These are phyloP conservation scores for Aspergillus campestris DNA, from an alignment of 495 filamentous ascomycete species.

Conservation along the genomic window DNA sequence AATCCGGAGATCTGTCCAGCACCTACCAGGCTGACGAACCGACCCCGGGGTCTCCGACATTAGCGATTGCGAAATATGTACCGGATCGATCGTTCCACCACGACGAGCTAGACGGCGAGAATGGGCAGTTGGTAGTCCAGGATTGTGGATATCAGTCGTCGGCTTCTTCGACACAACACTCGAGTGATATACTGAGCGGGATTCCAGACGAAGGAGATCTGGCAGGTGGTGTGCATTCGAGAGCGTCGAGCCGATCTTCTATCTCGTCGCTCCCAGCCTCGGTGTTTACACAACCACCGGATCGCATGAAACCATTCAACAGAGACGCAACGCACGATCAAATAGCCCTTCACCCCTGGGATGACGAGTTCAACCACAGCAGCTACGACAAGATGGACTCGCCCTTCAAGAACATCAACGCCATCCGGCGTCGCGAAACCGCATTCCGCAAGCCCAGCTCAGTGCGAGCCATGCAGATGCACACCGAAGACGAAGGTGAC, in stretches of 20 bases:
- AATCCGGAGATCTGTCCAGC: conserved; percentile 7
- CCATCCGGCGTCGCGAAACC: conserved; percentile 31
- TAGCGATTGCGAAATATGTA: neutral
- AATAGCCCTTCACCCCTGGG: conserved; percentile 15
- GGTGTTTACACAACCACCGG: conserved; percentile 23
- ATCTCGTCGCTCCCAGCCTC: conserved; percentile 35
- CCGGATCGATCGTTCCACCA: neutral
- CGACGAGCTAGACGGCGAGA: conserved; percentile 12
- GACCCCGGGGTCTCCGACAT: neutral
- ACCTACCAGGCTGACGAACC: neutral
- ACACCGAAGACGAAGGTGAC: conserved; percentile 40
- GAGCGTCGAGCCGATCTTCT: conserved; percentile 37
- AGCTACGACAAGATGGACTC: conserved; percentile 11
- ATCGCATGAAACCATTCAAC: conserved; percentile 12
- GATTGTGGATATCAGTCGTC: conserved; percentile 32
- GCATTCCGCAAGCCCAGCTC: conserved; percentile 66
- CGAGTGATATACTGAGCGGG: conserved; percentile 20
- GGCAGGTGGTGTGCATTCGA: conserved; percentile 19
- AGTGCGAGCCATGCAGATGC: conserved; percentile 72
- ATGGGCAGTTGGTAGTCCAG: conserved; percentile 15
- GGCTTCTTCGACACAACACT: conserved; percentile 27
- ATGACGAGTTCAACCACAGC: conserved; percentile 17
- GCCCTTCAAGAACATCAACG: conserved; percentile 13
- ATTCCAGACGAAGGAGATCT: conserved; percentile 26
- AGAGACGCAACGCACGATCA: conserved; percentile 12